These are phyloP conservation scores for Naegleria gruberi DNA, from an alignment of 208 protist species.

Conservation along the genomic window DNA sequence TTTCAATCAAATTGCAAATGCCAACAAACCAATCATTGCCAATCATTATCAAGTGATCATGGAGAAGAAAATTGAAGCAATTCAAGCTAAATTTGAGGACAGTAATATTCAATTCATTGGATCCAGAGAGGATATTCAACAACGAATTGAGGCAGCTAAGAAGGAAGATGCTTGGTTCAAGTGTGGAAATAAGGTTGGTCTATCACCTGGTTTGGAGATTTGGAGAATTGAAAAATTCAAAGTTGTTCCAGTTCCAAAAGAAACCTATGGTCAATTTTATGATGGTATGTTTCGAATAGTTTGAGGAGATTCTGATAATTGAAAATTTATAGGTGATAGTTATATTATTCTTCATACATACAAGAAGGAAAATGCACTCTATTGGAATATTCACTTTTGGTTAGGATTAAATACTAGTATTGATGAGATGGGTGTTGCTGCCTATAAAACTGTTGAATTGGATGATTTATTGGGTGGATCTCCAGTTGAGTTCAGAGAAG, in stretches of 20 bases:
- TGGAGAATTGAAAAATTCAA: slow-evolving; percentile 46
- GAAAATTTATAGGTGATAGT: too few relatives aligned
- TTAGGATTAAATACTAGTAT: slow-evolving; percentile 36
- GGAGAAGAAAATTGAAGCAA: too few relatives aligned
- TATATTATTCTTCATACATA: too few relatives aligned
- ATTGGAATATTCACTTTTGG: slow-evolving; percentile 46
- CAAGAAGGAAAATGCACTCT: neutral
- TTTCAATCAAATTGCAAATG: too few relatives aligned
- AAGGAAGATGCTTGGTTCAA: slow-evolving; percentile 20
- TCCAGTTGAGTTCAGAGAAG: slow-evolving; percentile 42
- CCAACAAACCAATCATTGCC: too few relatives aligned
- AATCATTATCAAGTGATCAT: too few relatives aligned
- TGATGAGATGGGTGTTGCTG: slow-evolving; percentile 50
- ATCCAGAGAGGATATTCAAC: neutral
- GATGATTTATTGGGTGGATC: slow-evolving; percentile 36
- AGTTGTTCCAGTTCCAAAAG: slow-evolving; percentile 5
- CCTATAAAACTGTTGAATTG: slow-evolving; percentile 50
- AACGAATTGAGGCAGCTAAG: slow-evolving; percentile 1
- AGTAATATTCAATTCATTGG: slow-evolving; percentile 9
- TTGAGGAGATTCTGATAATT: too few relatives aligned
- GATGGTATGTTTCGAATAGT: slow-evolving; percentile 34
- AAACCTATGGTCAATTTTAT: slow-evolving; percentile 35
- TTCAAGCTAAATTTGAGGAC: slow-evolving; percentile 2
- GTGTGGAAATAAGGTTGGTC: slow-evolving; percentile 23
- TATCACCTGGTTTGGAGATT: slow-evolving; percentile 33